phyloP scores from a whole-genome alignment of 331 rosid species.

The Quercus phellos region DNA sequence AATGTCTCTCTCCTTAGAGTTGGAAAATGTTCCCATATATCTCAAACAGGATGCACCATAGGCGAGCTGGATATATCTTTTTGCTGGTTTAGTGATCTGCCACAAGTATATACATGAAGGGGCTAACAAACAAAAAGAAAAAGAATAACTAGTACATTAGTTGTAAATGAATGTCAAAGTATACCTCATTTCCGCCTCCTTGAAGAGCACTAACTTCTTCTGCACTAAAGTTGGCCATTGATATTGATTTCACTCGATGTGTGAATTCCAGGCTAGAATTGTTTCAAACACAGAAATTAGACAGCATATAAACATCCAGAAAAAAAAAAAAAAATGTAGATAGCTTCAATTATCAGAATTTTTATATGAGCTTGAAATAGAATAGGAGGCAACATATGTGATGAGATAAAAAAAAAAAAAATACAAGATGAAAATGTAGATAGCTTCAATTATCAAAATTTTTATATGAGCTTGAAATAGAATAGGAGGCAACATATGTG shows the following conservation, averaged over 20 bases:
- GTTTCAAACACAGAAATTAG: conserved; percentile 7
- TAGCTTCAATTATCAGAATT: too few species aligned
- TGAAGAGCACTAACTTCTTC: conserved; percentile 87
- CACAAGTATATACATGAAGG: conserved; percentile 2
- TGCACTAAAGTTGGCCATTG: conserved; percentile 90
- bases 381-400: too few species aligned
- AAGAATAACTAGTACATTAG: conserved; percentile 13
- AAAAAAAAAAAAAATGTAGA: background rate
- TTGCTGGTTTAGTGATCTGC: conserved; percentile 67
- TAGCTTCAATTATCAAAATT: too few species aligned
- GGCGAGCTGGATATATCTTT: conserved; percentile 26
- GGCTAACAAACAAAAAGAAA: conserved; percentile 7
- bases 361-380: background rate
- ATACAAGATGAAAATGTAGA: background rate
- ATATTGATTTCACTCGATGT: conserved; percentile 80
- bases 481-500: too few species aligned
- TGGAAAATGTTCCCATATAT: too few species aligned
- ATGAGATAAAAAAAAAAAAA: conserved; percentile 4
- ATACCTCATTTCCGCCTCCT: conserved; percentile 94
- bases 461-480: background rate
- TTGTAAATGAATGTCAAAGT: background rate
- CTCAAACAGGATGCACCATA: too few species aligned
- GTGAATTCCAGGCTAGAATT: conserved; percentile 86
- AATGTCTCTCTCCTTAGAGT: too few species aligned
- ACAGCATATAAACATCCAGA: background rate